Evolutionary conservation across 2,329 filamentous ascomycete genomes (phyloP), one percentile per base, ranked within the genome.

Genomic region (Teratosphaeria epicoccoides): DNA sequence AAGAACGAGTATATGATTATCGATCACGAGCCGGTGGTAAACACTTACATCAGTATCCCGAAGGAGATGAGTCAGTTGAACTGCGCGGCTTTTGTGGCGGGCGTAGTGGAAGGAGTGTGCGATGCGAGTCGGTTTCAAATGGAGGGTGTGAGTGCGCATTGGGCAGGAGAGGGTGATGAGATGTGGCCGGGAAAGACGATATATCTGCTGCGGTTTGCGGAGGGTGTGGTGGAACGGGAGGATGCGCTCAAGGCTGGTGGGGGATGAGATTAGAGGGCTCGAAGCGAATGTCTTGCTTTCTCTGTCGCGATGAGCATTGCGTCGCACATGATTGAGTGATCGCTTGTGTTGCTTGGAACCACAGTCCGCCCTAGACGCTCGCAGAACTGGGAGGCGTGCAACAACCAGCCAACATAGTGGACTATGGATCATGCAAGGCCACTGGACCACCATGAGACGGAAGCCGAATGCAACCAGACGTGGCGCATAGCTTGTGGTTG

Each of bases 1-100:
- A 84, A 88, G 7, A 88, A 93, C 61, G 91, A 97, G 74, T 98
- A 97, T 76, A 97, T 98, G 91, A 93, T 98, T 63, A 88, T 90
- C 63, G 93, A 98, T 73, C 97, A 98, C 71, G 93, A 97, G 68
- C 93, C 93, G 22, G 77, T 97, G 48, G 91, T 97, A 37, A 97
- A 96, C 71, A 84, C 85, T 56, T 97, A 93, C 73, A 86, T 98
- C 66, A 88, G 83, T 62, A 85, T 97, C 49, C 93, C 93, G 14
- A 85, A 85, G 64, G 93, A 98, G 72, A 95, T 98, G 87, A 89
- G 81, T 71, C 87, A 93, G 78, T 77, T 98, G 64, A 97, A 96
- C 70, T 96, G 91, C 70, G 93, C 91, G 17, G 93, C 93, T 9
- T 98, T 87, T 66, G 89, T 95, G 20, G 93, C 93, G 0, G 93